These are phyloP conservation scores for Drechslerella dactyloides DNA, from an alignment of 2,329 filamentous ascomycete genomes.

Conservation along the genomic window DNA sequence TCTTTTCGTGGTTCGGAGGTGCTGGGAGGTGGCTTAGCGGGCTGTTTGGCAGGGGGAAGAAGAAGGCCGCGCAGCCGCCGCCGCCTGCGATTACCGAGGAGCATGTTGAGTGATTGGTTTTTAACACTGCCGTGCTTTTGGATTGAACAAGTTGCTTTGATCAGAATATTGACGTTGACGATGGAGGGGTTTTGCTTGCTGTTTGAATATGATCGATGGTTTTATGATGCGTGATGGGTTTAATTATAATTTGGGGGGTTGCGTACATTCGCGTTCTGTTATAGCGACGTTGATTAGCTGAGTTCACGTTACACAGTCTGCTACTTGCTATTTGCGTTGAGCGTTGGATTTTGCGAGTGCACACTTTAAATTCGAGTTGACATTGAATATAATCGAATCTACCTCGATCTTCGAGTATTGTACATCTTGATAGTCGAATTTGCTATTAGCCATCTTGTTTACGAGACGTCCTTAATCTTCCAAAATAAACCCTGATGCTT, in stretches of 20 bases:
- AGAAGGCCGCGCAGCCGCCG: slow-evolving; percentile 24
- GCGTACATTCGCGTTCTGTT: too few relatives aligned
- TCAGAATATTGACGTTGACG: background rate
- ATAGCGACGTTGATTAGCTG: too few relatives aligned
- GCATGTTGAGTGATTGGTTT: background rate
- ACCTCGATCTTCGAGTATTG: background rate
- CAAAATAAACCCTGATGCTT: too few relatives aligned
- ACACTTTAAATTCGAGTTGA: too few relatives aligned
- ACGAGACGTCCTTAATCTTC: too few relatives aligned
- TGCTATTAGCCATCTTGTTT: too few relatives aligned
- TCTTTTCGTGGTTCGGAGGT: slow-evolving; percentile 49
- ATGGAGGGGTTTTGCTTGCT: too few relatives aligned
- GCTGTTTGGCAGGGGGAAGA: slow-evolving; percentile 42
- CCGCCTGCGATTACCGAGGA: slow-evolving; percentile 3
- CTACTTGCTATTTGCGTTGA: background rate
- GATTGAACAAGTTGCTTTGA: background rate
- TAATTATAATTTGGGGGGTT: too few relatives aligned
- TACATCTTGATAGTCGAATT: too few relatives aligned
- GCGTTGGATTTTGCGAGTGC: background rate
- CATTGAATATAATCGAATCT: too few relatives aligned
- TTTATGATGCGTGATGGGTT: too few relatives aligned
- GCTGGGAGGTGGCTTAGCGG: slow-evolving; percentile 43
- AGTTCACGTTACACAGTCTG: background rate
- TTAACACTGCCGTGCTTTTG: background rate
- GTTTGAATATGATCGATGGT: too few relatives aligned